Evolutionary conservation across 148 eudicot genomes (phyloP), one percentile per base, ranked within the genome.

Genomic region (Amaranthus cruentus): DNA sequence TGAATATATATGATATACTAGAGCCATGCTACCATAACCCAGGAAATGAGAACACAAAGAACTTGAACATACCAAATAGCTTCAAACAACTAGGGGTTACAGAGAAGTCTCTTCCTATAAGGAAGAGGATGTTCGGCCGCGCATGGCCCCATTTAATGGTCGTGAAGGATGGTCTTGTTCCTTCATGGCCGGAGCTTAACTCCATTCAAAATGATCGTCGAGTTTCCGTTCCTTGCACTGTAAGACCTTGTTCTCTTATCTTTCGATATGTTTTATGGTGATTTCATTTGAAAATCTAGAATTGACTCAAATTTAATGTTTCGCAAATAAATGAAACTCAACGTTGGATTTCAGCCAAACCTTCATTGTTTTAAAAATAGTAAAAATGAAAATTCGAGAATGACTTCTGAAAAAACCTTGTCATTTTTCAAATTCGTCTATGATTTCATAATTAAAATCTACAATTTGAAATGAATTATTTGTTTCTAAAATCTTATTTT

Each of bases 11-110:
- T 70, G 81, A 95, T 81, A 92, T 90, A 62, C 84, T 95, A 0
- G 99, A 95, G 72, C 99, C 97, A 55, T 95, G 99, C 80, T 90
- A 92, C 71, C 97, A 95, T 66, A 49, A 72, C 74, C 78, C 78
- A 15, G 43, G 73, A 66, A 63, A 71, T 69, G 78, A 78, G 60
- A 69, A 77, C 4, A 72, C 74, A 44, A 75, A 64, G 48, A 77
- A 76, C 44, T 48, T 75, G 10, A 92, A 80, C 43, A 63, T 92
- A 80, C 97, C 99, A 7, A 59, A 73, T 3, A 95, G 96, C 86
- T 95, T 84, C 73, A 79, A 73, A 60, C 59, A 79, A 51, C 74
- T 84, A 64, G 87, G 87, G 48, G 62, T 21, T 9, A 84, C 87
- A 3, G 74, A 76, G 55, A 81, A 44, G 77, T 74, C 74, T 47